These are phyloP conservation scores for Glycine latifolia DNA, from an alignment of 306 rosid genomes.

Conservation along the genomic window DNA sequence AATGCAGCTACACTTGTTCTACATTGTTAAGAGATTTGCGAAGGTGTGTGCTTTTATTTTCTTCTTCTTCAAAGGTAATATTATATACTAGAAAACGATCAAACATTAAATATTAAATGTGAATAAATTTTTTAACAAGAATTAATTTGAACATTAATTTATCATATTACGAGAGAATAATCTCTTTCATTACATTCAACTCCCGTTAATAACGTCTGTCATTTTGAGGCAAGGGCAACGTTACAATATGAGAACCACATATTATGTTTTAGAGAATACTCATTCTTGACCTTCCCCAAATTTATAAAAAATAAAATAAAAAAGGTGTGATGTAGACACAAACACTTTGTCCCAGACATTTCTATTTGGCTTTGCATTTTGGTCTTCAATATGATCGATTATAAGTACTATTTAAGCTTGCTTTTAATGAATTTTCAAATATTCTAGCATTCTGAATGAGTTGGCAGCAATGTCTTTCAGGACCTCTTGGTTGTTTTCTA, in stretches of 20 bases:
- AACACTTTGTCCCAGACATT: conserved; percentile 26
- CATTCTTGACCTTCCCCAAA: conserved; percentile 27
- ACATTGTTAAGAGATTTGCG: conserved; percentile 48
- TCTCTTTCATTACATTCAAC: too few species aligned
- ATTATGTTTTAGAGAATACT: conserved; percentile 51
- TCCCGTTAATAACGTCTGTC: conserved; percentile 14
- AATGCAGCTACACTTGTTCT: conserved; percentile 36
- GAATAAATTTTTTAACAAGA: too few species aligned
- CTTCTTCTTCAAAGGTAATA: too few species aligned
- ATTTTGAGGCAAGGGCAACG: conserved; percentile 31
- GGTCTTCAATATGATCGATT: conserved; percentile 44
- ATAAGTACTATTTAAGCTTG: conserved; percentile 46
- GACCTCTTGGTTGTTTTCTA: too few species aligned
- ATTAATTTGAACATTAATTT: too few species aligned
- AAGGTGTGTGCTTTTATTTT: not conserved
- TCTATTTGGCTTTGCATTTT: conserved; percentile 25
- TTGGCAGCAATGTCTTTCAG: conserved; percentile 24
- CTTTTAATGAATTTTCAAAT: conserved; percentile 23
- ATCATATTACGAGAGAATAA: too few species aligned
- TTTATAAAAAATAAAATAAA: not conserved
- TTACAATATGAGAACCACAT: conserved; percentile 32
- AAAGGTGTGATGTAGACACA: conserved; percentile 35
- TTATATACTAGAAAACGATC: too few species aligned
- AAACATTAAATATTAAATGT: too few species aligned
- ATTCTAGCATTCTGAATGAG: conserved; percentile 18